A percentile compares a stretch with the other conserved stretches of the same genome.
Evolutionary conservation across 495 filamentous ascomycete genomes (phyloP).

Genomic region (Lindgomyces ingoldianus): DNA sequence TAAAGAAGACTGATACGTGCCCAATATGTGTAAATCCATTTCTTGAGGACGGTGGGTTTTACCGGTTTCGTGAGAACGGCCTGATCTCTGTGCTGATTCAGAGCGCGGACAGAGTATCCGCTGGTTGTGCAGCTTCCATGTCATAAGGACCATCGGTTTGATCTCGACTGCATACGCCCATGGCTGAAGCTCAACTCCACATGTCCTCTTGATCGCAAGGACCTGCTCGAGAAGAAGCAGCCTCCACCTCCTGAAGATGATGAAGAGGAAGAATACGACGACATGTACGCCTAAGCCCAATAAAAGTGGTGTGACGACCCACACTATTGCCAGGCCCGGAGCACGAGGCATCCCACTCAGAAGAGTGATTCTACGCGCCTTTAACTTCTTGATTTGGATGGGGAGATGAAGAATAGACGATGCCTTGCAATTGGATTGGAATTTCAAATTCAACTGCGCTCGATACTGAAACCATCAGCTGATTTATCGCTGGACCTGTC

Average conservation of each 20-base stretch:
- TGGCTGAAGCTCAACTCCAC: conserved; percentile 88
- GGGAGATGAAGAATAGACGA: no score
- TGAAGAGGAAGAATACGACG: conserved; percentile 46
- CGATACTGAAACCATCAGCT: neutral
- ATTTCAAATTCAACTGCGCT: neutral
- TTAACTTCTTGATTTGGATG: no score
- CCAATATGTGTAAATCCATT: conserved; percentile 85
- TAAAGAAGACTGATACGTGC: conserved; percentile 70
- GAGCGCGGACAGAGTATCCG: conserved; percentile 57
- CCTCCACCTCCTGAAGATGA: conserved; percentile 49
- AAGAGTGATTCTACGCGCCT: no score
- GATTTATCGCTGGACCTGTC: neutral
- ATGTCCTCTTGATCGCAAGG: conserved; percentile 82
- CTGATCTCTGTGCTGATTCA: conserved; percentile 4
- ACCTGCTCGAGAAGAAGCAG: conserved; percentile 73
- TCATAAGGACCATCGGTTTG: conserved; percentile 77
- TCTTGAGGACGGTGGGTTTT: conserved; percentile 63
- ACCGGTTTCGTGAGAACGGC: neutral
- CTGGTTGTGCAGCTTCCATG: conserved; percentile 89
- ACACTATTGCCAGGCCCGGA: no score
- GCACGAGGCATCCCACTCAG: no score
- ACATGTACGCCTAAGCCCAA: conserved; percentile 49
- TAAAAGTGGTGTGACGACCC: no score
- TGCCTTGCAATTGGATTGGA: neutral
- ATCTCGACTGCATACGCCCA: conserved; percentile 90